Evolutionary conservation across 1,284 basidiomycete genomes (phyloP).

Genomic region (Trichosporon sp.): DNA sequence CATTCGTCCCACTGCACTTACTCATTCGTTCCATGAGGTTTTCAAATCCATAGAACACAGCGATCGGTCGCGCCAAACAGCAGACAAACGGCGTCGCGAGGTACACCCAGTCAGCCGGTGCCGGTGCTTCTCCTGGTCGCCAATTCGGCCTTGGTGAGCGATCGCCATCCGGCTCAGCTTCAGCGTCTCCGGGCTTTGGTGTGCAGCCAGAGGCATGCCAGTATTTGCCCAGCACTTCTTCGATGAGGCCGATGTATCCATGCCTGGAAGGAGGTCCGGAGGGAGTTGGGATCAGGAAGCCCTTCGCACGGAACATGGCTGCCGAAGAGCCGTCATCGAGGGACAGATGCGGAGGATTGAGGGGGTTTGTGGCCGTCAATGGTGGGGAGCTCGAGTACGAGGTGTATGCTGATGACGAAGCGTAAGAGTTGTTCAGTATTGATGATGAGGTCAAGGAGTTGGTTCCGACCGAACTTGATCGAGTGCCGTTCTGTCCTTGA

Average conservation of each 20-base stretch:
- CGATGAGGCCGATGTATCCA: constrained; percentile 29
- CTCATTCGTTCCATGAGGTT: constrained; percentile 37
- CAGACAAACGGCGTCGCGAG: constrained; percentile 43
- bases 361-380: not conserved
- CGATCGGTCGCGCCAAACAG: constrained; percentile 33
- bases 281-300: constrained; percentile 35
- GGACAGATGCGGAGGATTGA: constrained; percentile 9
- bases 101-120: constrained; percentile 40
- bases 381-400: not conserved
- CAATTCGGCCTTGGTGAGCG: constrained; percentile 6
- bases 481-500: not conserved
- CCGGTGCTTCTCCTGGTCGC: constrained; percentile 8
- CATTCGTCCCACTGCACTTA: constrained; percentile 17
- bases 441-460: not conserved
- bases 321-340: constrained; percentile 10
- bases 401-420: not conserved
- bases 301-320: constrained; percentile 13
- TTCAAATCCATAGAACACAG: constrained; percentile 38
- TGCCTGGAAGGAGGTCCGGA: constrained; percentile 33
- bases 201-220: constrained; percentile 28
- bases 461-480: not conserved
- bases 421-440: not conserved
- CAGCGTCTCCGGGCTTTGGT: constrained; percentile 12
- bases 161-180: not conserved
- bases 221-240: constrained; percentile 43